phyloP scores from a whole-genome alignment of 768 basidiomycete species.

The Tricholoma furcatifolium region DNA sequence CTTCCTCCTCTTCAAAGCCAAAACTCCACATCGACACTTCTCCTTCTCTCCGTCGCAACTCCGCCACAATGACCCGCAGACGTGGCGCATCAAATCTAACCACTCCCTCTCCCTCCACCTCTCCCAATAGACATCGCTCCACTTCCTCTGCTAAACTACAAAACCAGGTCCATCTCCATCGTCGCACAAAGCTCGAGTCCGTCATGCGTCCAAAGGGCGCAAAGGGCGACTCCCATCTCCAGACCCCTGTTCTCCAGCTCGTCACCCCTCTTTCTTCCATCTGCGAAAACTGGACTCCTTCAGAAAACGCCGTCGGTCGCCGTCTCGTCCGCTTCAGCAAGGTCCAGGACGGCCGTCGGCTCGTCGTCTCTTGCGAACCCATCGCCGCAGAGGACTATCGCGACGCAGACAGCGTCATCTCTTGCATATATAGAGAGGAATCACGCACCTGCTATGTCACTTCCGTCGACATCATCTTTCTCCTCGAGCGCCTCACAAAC shows the following conservation, averaged over 20 bases:
- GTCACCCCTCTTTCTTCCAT: constrained; percentile 55
- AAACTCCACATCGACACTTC: constrained; percentile 28
- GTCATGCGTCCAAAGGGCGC: constrained; percentile 42
- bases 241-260: constrained; percentile 61
- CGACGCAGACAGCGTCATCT: constrained; percentile 80
- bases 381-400: constrained; percentile 74
- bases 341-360: constrained; percentile 69
- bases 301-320: constrained; percentile 68
- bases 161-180: constrained; percentile 35
- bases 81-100: constrained; percentile 38
- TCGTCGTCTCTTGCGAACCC: constrained; percentile 77
- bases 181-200: constrained; percentile 42
- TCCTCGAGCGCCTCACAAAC: constrained; percentile 75
- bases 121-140: constrained; percentile 32
- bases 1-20: constrained; percentile 21
- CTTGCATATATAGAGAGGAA: constrained; percentile 89
- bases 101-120: constrained; percentile 35
- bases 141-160: constrained; percentile 21
- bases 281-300: constrained; percentile 56
- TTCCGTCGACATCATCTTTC: constrained; percentile 92
- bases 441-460: constrained; percentile 82
- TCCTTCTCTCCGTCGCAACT: constrained; percentile 19
- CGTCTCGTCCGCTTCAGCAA: constrained; percentile 87
- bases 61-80: constrained; percentile 30
- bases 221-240: constrained; percentile 40